Evolutionary conservation across 2,329 filamentous ascomycete species (phyloP), one percentile per base, ranked within the genome.

Genomic region (Sordariomycetes sp.): DNA sequence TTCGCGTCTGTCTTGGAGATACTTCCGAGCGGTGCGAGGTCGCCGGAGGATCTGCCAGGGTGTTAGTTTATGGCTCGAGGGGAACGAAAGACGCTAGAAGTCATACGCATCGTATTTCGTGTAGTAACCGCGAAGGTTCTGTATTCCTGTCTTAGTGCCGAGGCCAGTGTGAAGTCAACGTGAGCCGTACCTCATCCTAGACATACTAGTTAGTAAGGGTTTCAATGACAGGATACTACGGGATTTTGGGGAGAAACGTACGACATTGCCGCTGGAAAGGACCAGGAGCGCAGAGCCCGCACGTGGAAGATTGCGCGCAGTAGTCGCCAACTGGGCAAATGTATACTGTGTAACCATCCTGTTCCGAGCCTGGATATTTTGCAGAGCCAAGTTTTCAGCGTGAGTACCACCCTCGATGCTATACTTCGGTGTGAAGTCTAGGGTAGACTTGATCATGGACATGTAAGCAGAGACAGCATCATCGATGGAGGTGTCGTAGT

Each of bases 401-500:
- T 66, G 64, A 1, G 69, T 72, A 7, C 84, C 84, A 8, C 83
- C 84, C 57, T 86, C 74, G 13, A 82, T 76, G 61, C 76, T 79
- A 76, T 69, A 72, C 51, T 63, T 65, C 2, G 69, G 67, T 17
- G 65, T 63, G 45, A 68, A 68, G 28, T 63, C 59, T 1, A 67
- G 60, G 2, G 66, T 63, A 35, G 64, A 61, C 10, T 62, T 57
- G 25, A 69, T 61, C 53, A 69, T 64, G 20, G 61, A 58, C 39
- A 67, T 62, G 61, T 85, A 79, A 1, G 80, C 74, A 7, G 79
- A 79, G 50, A 85, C 82, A n/a, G 72, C 74, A 45, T 76, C 75
- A 65, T 92, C 89, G 58, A 92, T 90, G 64, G 90, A 81, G 52
- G 90, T 73, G 64, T 91, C 80, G 3, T 81, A 75, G 65, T 94